Base-by-base conservation (phyloP, 371 early-diverging fungal genomes). In the Mucor lusitanicus region DNA sequence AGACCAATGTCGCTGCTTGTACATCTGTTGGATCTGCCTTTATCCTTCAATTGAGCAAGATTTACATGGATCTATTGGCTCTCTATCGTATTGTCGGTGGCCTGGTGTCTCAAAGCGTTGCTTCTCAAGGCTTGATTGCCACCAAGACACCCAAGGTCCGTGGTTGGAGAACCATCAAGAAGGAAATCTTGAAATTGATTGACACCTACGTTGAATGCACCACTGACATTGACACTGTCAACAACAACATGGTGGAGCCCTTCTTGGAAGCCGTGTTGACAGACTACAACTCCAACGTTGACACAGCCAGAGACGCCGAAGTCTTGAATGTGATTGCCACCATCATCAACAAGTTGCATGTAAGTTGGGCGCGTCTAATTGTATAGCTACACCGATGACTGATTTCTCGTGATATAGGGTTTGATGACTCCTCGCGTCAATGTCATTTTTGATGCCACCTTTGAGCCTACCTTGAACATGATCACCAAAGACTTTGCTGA, bases 401-500 rank as follows among this genome's bases (percentile, higher is more conserved):
- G 57, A 33, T 62, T 3, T 27, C 67, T 55, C 56, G 3, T 25
- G 19, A n/a, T 37, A 13, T 61, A 92, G 92, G 62, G 80, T 0
- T 75, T 91, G 61, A 87, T 97, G 81, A 89, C 91, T 9, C 92
- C 93, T 64, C 88, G 91, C 69, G 86, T 99, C 46, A 89, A 90
- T 6, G 72, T 84, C 40, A 93, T 99, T 60, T 85, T 99, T 65
- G 95, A 96, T 69, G 90, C 93, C 4, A 93, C 98, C 23, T 97
- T 99, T 70, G 94, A 94, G 74, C 93, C 93, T 69, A 99, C 99
- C 0, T 80, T 99, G 75, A 92, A 91, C 77, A 98, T 98, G 98
- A 98, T 99, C 74, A 97, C 95, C 81, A 95, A 95, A 79, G 96
- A 99, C 79, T 97, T 98, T 81, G 85, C 94, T 21, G 98, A 97